phyloP scores from a whole-genome alignment of 176 grass and related monocot genomes.

The Triticum timopheevii region DNA sequence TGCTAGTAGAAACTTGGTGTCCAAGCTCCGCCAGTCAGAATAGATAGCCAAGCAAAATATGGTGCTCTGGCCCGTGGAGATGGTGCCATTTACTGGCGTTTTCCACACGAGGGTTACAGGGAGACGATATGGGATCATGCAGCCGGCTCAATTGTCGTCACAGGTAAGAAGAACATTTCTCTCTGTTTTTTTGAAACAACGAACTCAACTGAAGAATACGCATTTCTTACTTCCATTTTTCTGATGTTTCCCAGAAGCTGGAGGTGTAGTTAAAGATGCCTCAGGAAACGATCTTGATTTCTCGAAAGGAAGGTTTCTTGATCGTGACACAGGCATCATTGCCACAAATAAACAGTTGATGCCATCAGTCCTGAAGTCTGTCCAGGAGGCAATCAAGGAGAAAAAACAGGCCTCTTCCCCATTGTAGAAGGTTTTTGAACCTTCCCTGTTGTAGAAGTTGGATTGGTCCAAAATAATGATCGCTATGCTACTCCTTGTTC shows the following conservation, averaged over 20 bases:
- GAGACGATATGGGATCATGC: conserved; percentile 99
- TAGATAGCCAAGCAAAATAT: conserved; percentile 97
- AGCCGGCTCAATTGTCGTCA: conserved; percentile 85
- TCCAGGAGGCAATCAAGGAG: conserved; percentile 69
- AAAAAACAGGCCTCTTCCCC: conserved; percentile 56
- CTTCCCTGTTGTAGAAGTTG: too few relatives aligned
- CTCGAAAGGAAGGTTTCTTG: conserved; percentile 80
- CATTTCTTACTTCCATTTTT: neutral
- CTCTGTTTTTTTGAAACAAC: neutral
- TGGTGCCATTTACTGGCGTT: conserved; percentile 90
- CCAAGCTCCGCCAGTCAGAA: conserved; percentile 85
- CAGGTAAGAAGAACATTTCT: conserved; percentile 44
- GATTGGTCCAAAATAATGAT: too few relatives aligned
- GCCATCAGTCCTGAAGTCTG: conserved; percentile 57
- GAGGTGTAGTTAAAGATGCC: conserved; percentile 87
- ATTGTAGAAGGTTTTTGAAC: neutral
- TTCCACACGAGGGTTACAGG: conserved; percentile 85
- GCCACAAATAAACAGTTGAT: conserved; percentile 75
- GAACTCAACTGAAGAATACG: neutral
- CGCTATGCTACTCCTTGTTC: too few relatives aligned
- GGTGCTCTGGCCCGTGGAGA: conserved; percentile 91
- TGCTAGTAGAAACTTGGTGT: conserved; percentile 88
- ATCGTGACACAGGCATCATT: conserved; percentile 85
- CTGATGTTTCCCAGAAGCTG: conserved; percentile 66
- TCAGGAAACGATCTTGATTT: conserved; percentile 87